Evolutionary conservation across 2,329 filamentous ascomycete species (phyloP), one percentile per base, ranked within the genome.

Genomic region (Paraconiothyrium brasiliense): DNA sequence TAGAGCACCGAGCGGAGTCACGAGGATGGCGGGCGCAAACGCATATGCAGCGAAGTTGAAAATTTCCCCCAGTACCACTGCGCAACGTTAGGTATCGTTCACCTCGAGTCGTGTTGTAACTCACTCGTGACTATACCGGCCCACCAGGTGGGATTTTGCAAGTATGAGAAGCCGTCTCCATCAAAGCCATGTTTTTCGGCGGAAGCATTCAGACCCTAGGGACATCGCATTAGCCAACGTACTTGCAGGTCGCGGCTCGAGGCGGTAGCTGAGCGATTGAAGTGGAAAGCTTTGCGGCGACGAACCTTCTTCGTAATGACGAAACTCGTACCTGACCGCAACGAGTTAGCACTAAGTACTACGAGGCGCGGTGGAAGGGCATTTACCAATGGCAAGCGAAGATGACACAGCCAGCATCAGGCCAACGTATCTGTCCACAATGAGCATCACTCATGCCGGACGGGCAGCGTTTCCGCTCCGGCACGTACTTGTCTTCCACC

Each of bases 41-140:
- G 95, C 95, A 78, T 99, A 99, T 64, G 95, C 95, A 54, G 94
- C 94, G 78, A 99, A 99, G 80, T 99, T 99, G 82, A 93, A 96
- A 61, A 97, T 84, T 82, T 99, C 95, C 75, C 95, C 95, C 48
- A 96, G 82, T 63, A 93, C 91, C 87, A 99, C 93, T 97, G 72
- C 58, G 57, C 54, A 61, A 54, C 47, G 60, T 68, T 59, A 77
- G 73, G 44, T 27, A 41, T n/a, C 34, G 22, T 37, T 43, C 10
- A 11, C n/a, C 16, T 3, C 41, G 8, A 3, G 51, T 20, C 24
- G 27, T 24, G 24, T 43, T 34, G 20, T 90, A 51, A 65, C 90
- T 80, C 85, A 97, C 93, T 88, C 75, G 93, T 96, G 68, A 90
- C 83, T 70, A 98, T 97, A 68, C 95, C 95, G 61, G 88, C 92